Conservation (phyloP, 2,329 filamentous ascomycete genomes). For the Cadophora gregata region DNA sequence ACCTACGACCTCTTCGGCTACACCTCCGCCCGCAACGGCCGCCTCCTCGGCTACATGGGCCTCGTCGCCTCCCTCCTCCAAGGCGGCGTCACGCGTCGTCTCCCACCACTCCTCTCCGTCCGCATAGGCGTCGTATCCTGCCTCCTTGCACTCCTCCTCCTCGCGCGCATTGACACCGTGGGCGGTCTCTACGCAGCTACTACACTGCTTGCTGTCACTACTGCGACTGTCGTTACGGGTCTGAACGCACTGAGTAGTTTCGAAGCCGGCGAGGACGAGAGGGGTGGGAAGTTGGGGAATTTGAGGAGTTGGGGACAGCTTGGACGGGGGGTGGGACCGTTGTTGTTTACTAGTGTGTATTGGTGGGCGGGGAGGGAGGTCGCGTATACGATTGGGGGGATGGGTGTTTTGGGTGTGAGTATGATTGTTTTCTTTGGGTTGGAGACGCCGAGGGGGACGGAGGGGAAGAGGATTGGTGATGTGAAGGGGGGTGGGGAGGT, state of each 20-base stretch:
- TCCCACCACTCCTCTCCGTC: slow-evolving; percentile 81
- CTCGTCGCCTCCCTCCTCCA: slow-evolving; percentile 92
- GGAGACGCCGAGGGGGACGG: slow-evolving; percentile 50
- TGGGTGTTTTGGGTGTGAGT: slow-evolving; percentile 78
- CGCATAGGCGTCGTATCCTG: slow-evolving; percentile 80
- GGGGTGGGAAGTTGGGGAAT: slow-evolving; percentile 85
- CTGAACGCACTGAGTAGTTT: slow-evolving; percentile 92
- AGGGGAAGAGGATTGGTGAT: slow-evolving; percentile 40
- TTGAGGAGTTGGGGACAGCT: slow-evolving; percentile 84
- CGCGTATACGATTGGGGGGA: slow-evolving; percentile 82
- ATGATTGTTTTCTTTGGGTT: slow-evolving; percentile 73
- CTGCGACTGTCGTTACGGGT: slow-evolving; percentile 92
- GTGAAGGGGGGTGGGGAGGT: slow-evolving; percentile 30
- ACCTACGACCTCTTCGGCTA: slow-evolving; percentile 93
- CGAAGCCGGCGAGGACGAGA: slow-evolving; percentile 79
- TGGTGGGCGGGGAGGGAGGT: slow-evolving; percentile 95
- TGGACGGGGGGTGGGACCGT: slow-evolving; percentile 82
- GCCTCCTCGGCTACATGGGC: slow-evolving; percentile 87
- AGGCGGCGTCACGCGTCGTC: slow-evolving; percentile 84
- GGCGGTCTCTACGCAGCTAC: slow-evolving; percentile 80
- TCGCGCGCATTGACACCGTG: slow-evolving; percentile 72
- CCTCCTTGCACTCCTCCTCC: slow-evolving; percentile 78
- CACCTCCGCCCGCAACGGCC: slow-evolving; percentile 78
- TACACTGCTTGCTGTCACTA: slow-evolving; percentile 84
- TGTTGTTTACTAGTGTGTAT: slow-evolving; percentile 93